Base-by-base conservation (phyloP, 106 monocot species). In the Acorus calamus region DNA sequence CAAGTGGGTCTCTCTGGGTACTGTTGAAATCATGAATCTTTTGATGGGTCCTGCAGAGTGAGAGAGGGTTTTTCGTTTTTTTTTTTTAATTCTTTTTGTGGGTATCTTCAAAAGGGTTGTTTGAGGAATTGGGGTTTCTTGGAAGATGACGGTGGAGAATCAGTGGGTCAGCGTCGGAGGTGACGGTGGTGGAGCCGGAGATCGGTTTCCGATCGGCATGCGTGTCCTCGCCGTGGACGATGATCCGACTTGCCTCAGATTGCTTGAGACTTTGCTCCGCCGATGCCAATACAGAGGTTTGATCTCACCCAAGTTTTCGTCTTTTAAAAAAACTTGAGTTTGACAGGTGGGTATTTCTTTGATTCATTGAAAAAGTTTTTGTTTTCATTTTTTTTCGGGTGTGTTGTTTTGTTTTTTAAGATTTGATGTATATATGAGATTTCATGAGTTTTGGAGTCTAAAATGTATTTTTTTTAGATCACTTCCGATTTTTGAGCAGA, bases 141-240 rank as follows among this genome's bases (percentile, higher is more conserved):
- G 11, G n/a, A 28, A 12, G 14, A 59, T 69, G 69, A 69, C 59
- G 3, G 59, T 59, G 7, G 69, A 69, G 10, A 59, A 43, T 5
- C 57, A 44, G 42, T 59, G 5, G 50, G 68, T 42, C 9, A 50
- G 50, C 42, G 49, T 52, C 41, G 64, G 52, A 52, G 52, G 64
- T 28, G 64, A 52, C 4, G 50, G 41, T 42, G 50, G 41, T 9
- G 64, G 9, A 28, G 2, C 11, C 8, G 56, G 54, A 42, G 63
- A 71, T 47, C 60, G 28, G 62, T 71, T 71, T 11, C 71, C 71
- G 1, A 63, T 63, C 6, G 71, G 71, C 11, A 54, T 71, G 71
- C 62, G 71, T 1, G 63, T 71, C 6, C 71, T 71, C 41, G 63
- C 63, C 3, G 71, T 71, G 1, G 71, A 71, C 46, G 63, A 71